Conservation (phyloP, 78 protist genomes). For the Dictyostelium discoideum region dicty_2.7 NC_007091.3:1574001-1574500, state of each 20-base stretch:
- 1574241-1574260: constrained; percentile 8
- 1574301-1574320: constrained; percentile 16
- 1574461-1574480: neutral
- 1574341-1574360: constrained; percentile 34
- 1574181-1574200: constrained; percentile 11
- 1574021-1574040: neutral
- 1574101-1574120: neutral
- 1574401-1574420: constrained; percentile 47
- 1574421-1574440: neutral
- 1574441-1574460: neutral
- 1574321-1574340: constrained; percentile 22
- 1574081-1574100: neutral
- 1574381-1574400: constrained; percentile 49
- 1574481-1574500: neutral
- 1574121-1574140: constrained; percentile 26
- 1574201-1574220: neutral
- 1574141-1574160: constrained; percentile 27
- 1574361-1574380: constrained; percentile 23
- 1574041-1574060: neutral
- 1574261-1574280: constrained; percentile 43
- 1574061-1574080: too few species aligned
- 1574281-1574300: constrained; percentile 62
- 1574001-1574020: constrained; percentile 18
- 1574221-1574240: constrained; percentile 37
- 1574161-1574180: constrained; percentile 47